Percentiles rank a stretch among this genome's conserved stretches.
Evolutionary conservation across 768 basidiomycete genomes (phyloP).

Genomic region (Amanita rubescens): DNA sequence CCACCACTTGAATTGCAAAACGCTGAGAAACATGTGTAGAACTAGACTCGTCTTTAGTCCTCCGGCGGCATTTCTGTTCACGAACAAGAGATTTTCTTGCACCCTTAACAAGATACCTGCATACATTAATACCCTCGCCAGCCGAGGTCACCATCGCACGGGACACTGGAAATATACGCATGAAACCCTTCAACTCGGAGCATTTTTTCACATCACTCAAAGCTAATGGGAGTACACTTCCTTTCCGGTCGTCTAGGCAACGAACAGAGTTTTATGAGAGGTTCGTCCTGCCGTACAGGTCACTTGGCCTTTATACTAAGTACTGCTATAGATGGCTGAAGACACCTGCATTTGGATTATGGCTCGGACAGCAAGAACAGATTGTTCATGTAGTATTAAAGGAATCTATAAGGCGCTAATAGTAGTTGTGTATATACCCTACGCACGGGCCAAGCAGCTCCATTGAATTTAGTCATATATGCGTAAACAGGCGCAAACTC

Average conservation of each 20-base stretch:
- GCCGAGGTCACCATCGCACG: constrained; percentile 37
- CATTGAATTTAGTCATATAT: no score
- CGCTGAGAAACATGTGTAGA: constrained; percentile 27
- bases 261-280: constrained; percentile 70
- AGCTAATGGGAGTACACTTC: constrained; percentile 58
- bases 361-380: constrained; percentile 72
- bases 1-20: constrained; percentile 1
- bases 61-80: constrained; percentile 78
- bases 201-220: constrained; percentile 72
- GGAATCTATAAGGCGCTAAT: not conserved
- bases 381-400: constrained; percentile 53
- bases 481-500: constrained; percentile 15
- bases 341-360: constrained; percentile 70
- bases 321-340: constrained; percentile 47
- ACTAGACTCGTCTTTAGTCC: constrained; percentile 51
- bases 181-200: constrained; percentile 63
- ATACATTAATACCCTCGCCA: constrained; percentile 74
- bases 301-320: not conserved
- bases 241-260: constrained; percentile 62
- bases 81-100: constrained; percentile 82
- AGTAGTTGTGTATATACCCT: not conserved
- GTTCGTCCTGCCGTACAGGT: constrained; percentile 8
- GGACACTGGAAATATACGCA: constrained; percentile 27
- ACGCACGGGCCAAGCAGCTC: constrained; percentile 14
- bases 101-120: constrained; percentile 88